Evolutionary conservation across 345 rosid species (phyloP).

Genomic region (Rhizophora apiculata): DNA sequence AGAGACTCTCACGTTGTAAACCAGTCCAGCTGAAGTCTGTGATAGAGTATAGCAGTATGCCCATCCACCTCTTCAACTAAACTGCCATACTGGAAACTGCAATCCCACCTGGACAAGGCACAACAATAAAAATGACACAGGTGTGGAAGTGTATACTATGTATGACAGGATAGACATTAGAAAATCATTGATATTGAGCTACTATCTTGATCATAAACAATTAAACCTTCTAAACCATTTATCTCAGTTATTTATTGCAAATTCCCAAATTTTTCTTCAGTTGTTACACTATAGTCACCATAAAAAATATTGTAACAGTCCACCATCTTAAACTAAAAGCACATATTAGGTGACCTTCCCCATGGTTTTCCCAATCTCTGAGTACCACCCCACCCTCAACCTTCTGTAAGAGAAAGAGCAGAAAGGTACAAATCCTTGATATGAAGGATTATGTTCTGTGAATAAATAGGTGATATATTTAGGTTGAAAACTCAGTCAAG

Average conservation of each 20-base stretch:
- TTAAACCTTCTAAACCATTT: slow-evolving; percentile 1
- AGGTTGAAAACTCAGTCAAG: too few species aligned
- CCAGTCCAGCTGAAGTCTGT: slow-evolving; percentile 97
- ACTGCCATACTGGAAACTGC: slow-evolving; percentile 90
- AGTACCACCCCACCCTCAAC: neutral
- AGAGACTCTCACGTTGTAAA: slow-evolving; percentile 64
- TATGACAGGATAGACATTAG: too few species aligned
- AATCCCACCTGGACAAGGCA: slow-evolving; percentile 83
- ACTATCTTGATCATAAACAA: too few species aligned
- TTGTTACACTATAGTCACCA: too few species aligned
- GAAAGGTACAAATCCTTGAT: neutral
- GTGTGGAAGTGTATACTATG: neutral
- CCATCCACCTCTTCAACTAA: slow-evolving; percentile 99
- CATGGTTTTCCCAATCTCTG: neutral
- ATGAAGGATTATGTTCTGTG: neutral
- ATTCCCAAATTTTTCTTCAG: too few species aligned
- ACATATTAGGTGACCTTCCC: too few species aligned
- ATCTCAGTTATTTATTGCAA: neutral
- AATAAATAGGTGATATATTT: neutral
- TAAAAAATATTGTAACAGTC: too few species aligned
- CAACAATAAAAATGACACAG: neutral
- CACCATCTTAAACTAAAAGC: too few species aligned
- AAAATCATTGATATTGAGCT: too few species aligned
- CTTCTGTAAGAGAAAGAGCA: neutral
- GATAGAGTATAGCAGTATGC: slow-evolving; percentile 95